phyloP scores from a whole-genome alignment of 192 early-diverging fungal genomes.

The Backusella tarrabulga region DNA sequence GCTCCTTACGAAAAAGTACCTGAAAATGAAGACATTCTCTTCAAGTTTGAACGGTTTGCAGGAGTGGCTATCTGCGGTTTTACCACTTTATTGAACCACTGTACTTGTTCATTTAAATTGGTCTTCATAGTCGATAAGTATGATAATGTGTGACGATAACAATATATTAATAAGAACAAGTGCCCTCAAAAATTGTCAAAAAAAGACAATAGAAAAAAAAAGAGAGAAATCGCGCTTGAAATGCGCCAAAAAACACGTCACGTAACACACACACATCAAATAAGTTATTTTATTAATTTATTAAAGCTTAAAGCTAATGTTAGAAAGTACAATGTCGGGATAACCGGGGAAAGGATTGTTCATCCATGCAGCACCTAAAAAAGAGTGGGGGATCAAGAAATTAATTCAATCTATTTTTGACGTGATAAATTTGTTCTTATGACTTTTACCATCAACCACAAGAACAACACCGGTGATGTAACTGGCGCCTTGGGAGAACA shows the following conservation, averaged over 20 bases:
- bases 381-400: neutral
- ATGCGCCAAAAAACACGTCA: neutral
- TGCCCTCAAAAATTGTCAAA: neutral
- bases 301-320: neutral
- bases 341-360: neutral
- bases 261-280: neutral
- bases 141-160: neutral
- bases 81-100: neutral
- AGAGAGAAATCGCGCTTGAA: neutral
- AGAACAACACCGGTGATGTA: constrained; percentile 54
- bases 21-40: neutral
- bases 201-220: neutral
- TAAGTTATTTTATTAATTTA: neutral
- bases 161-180: neutral
- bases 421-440: neutral
- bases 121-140: neutral
- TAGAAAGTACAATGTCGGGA: constrained; percentile 6
- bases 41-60: neutral
- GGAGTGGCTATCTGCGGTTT: neutral
- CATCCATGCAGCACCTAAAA: constrained; percentile 10
- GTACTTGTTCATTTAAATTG: neutral
- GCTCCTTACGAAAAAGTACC: neutral
- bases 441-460: constrained; percentile 35
- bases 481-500: constrained; percentile 59
- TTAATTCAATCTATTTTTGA: neutral